phyloP scores from a whole-genome alignment of 352 stramenopile genomes.

The Pythium aquatile region DNA sequence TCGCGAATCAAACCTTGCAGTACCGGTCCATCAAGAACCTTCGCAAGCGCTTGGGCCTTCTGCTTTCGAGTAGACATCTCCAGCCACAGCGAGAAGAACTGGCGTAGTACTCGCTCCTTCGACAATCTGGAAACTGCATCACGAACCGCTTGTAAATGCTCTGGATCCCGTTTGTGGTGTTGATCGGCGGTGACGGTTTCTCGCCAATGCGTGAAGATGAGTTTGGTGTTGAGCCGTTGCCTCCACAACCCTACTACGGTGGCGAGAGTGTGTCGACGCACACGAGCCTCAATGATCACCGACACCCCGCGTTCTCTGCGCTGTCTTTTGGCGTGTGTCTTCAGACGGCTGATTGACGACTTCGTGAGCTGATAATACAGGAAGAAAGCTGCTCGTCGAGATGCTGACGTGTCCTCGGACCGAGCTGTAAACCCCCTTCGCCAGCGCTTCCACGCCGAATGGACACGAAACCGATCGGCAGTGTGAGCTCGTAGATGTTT shows the following conservation, averaged over 20 bases:
- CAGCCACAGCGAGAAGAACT: conserved; percentile 19
- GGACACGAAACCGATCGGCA: conserved; percentile 21
- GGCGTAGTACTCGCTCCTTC: conserved; percentile 1
- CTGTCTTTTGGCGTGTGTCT: conserved; percentile 3
- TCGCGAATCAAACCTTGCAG: background rate
- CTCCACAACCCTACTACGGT: conserved; percentile 22
- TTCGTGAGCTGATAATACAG: conserved; percentile 33
- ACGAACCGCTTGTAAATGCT: conserved; percentile 2
- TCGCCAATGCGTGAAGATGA: conserved; percentile 24
- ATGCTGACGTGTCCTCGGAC: conserved; percentile 2
- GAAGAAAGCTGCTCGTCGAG: conserved; percentile 26
- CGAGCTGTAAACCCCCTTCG: conserved; percentile 12
- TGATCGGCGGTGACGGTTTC: background rate
- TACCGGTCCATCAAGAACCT: conserved; percentile 9
- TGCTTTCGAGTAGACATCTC: background rate
- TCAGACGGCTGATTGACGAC: conserved; percentile 12
- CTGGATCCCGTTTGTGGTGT: background rate
- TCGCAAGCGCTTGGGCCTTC: conserved; percentile 2
- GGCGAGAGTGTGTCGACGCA: conserved; percentile 8
- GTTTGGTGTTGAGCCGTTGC: conserved; percentile 23
- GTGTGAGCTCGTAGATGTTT: background rate
- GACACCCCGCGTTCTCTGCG: conserved; percentile 11
- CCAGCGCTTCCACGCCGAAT: conserved; percentile 15
- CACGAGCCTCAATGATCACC: conserved; percentile 10
- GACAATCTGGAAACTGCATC: conserved; percentile 9